Percentiles rank a stretch among this genome's conserved stretches.
These are phyloP conservation scores for Hymenotorrendiella dingleyae DNA, from an alignment of 2,329 filamentous ascomycete genomes.

Conservation along the genomic window DNA sequence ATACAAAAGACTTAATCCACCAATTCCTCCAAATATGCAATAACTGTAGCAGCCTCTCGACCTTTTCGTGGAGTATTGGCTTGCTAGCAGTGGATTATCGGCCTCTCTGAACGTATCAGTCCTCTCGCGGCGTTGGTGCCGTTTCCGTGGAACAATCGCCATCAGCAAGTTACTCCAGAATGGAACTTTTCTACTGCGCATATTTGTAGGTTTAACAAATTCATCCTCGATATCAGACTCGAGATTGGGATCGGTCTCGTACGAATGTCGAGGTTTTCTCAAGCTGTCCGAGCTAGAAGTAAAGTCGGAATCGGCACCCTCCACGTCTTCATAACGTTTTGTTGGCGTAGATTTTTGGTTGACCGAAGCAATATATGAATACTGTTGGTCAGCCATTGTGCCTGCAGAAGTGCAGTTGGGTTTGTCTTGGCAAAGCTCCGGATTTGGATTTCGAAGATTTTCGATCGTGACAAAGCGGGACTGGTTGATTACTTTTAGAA, in stretches of 20 bases:
- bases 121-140: not conserved
- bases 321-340: too few species aligned
- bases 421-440: too few species aligned
- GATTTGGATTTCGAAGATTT: too few species aligned
- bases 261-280: constrained; percentile 5
- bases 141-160: constrained; percentile 8
- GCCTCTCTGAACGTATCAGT: not conserved
- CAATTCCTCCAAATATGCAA: constrained; percentile 33
- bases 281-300: constrained; percentile 2
- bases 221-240: constrained; percentile 12
- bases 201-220: constrained; percentile 3
- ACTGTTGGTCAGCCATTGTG: too few species aligned
- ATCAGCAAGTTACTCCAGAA: constrained; percentile 2
- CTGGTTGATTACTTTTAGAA: too few species aligned
- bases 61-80: too few species aligned
- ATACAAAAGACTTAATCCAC: constrained; percentile 33
- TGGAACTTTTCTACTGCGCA: not conserved
- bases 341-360: too few species aligned
- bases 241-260: constrained; percentile 10
- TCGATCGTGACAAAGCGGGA: too few species aligned
- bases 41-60: constrained; percentile 24
- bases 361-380: too few species aligned
- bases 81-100: not conserved
- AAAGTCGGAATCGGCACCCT: not conserved
- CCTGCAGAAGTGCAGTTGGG: too few species aligned